Conservation (phyloP, 257 asterid genomes). For the Salvia miltiorrhiza region DNA sequence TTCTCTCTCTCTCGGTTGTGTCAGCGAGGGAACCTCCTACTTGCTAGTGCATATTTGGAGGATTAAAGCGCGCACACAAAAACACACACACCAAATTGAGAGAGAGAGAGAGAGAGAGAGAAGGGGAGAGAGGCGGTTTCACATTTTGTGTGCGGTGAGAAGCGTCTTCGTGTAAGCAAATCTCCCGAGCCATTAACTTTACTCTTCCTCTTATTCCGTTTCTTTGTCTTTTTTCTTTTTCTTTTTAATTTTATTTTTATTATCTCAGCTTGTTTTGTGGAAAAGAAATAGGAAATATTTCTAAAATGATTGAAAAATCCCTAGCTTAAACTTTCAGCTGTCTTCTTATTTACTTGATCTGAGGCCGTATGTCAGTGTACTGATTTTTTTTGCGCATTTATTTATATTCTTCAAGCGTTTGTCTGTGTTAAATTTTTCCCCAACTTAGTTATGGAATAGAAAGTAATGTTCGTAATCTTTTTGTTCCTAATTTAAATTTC, state of each 20-base stretch:
- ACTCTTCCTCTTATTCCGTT: slow-evolving; percentile 15
- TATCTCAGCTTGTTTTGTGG: slow-evolving; percentile 12
- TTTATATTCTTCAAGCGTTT: background rate
- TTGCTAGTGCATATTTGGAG: background rate
- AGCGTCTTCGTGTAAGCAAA: slow-evolving; percentile 35
- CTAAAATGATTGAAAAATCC: slow-evolving; percentile 18
- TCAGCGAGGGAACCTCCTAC: slow-evolving; percentile 24
- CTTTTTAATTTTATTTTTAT: too few relatives aligned
- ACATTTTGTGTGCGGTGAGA: slow-evolving; percentile 38
- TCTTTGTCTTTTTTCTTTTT: background rate
- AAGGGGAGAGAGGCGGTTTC: slow-evolving; percentile 29
- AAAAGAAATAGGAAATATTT: slow-evolving; percentile 5
- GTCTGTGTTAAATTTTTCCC: background rate
- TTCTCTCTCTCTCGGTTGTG: slow-evolving; percentile 5
- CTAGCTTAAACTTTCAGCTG: slow-evolving; percentile 23
- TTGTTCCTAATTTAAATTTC: background rate
- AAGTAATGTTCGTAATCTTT: background rate
- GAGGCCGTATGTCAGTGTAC: slow-evolving; percentile 22
- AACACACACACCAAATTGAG: slow-evolving; percentile 32
- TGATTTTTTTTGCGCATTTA: slow-evolving; percentile 5
- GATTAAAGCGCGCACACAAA: slow-evolving; percentile 28
- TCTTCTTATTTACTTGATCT: slow-evolving; percentile 28
- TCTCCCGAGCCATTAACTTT: slow-evolving; percentile 33
- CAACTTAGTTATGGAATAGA: slow-evolving; percentile 10
- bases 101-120: background rate